Base-by-base conservation (phyloP, 306 rosid species). In the Vigna trinervia region DNA sequence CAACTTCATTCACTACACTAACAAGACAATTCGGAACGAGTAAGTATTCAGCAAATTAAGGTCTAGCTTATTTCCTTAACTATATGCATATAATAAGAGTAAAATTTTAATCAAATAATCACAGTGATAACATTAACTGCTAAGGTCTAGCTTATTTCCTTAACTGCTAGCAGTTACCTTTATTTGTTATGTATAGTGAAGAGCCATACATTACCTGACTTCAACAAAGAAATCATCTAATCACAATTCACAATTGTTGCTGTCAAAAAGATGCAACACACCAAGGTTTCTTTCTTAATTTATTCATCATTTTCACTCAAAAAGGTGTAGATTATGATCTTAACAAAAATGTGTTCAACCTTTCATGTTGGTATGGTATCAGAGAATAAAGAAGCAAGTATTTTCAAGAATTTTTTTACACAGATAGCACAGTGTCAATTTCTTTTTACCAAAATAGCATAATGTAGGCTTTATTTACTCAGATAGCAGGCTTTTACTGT, bases 1-100 rank as follows among this genome's bases (percentile, higher is more conserved):
- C 77, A 91, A 89, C 80, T 91, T 91, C 81, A 62, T 91, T 73
- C 91, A 80, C 71, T 88, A 75, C 79, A 84, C 90, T 15, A 86
- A 84, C 85, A 76, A 78, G 87, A 86, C 88, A 53, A 76, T 83
- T 48, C 74, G 88, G 71, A 88, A 85, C 66, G 86, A 84, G 97
- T 91, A 78, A 89, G 94, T 58, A 74, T 23, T 52, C 65, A 34
- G 17, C 62, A 76, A 57, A 15, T 60, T 11, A 43, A 70, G 77
- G 38, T 70, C 57, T 81, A 6, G 48, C 1, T 73, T 63, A 81
- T 80, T 52, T 60, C 57, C 71, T 60, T 61, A 56, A 41, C 78
- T 17, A 66, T 58, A 41, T 58, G 26, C 60, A 60, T 20, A 68
- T 30, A 20, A 67, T 54, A 23, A 32, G 57, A 61, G 52, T 38